phyloP scores from a whole-genome alignment of 257 asterid species.

The Ballota nigra region DNA sequence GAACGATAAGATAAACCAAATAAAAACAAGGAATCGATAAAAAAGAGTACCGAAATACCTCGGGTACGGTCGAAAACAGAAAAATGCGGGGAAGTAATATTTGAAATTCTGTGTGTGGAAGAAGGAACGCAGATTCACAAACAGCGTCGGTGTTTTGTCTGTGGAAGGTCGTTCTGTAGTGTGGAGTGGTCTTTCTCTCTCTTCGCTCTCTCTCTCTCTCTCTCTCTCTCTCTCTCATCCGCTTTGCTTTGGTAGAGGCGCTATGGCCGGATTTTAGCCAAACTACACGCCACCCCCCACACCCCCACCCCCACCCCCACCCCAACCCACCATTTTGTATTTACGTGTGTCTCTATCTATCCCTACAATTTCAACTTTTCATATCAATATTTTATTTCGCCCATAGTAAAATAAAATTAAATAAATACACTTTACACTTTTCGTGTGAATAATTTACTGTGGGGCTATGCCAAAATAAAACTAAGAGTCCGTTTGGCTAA shows the following conservation, averaged over 20 bases:
- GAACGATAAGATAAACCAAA: not conserved
- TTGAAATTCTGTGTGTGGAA: not conserved
- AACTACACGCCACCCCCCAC: slow-evolving; percentile 74
- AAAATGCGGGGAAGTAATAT: slow-evolving; percentile 10
- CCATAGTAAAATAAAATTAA: not conserved
- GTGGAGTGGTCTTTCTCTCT: slow-evolving; percentile 9
- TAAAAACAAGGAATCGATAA: too few relatives aligned
- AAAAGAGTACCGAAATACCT: slow-evolving; percentile 4
- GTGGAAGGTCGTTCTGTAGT: too few relatives aligned
- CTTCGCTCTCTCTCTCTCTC: slow-evolving; percentile 10
- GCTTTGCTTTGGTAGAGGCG: slow-evolving; percentile 47
- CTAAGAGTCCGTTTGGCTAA: too few relatives aligned
- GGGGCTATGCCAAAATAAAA: too few relatives aligned
- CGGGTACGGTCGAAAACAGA: not conserved
- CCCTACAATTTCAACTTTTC: not conserved
- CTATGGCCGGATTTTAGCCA: slow-evolving; percentile 66
- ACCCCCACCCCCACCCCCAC: not conserved
- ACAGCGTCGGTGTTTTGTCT: not conserved
- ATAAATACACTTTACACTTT: too few relatives aligned
- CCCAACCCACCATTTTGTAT: slow-evolving; percentile 15
- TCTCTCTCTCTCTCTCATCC: slow-evolving; percentile 23
- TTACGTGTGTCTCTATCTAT: slow-evolving; percentile 1
- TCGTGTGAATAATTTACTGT: too few relatives aligned
- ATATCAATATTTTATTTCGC: not conserved
- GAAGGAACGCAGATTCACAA: not conserved